Evolutionary conservation across 257 asterid species (phyloP).

Genomic region (Ophiorrhiza pumila): DNA sequence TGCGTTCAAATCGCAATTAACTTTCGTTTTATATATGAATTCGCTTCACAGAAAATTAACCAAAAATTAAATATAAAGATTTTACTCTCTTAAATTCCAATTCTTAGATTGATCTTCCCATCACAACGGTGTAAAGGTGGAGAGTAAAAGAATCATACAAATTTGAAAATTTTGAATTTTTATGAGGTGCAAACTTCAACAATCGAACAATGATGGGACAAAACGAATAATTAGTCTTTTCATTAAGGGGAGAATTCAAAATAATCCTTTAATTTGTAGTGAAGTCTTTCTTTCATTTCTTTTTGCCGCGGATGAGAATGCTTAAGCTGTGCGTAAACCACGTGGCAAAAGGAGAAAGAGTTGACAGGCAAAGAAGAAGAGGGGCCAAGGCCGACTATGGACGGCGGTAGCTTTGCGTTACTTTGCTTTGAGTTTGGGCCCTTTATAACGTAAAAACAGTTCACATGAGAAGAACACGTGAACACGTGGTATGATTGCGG

Average conservation of each 20-base stretch:
- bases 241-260: not conserved
- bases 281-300: not conserved
- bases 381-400: slow-evolving; percentile 19
- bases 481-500: slow-evolving; percentile 22
- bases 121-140: too few relatives aligned
- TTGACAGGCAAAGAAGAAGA: slow-evolving; percentile 2
- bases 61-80: too few relatives aligned
- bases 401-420: slow-evolving; percentile 11
- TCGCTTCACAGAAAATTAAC: too few relatives aligned
- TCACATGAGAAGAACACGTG: slow-evolving; percentile 17
- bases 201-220: not conserved
- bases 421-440: not conserved
- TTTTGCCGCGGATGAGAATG: slow-evolving; percentile 2
- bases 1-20: too few relatives aligned
- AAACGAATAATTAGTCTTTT: not conserved
- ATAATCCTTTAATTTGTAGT: not conserved
- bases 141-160: too few relatives aligned
- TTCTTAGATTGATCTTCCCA: too few relatives aligned
- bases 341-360: slow-evolving; percentile 22
- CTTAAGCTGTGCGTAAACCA: slow-evolving; percentile 13
- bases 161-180: not conserved
- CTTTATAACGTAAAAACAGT: not conserved
- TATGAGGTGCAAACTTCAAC: not conserved
- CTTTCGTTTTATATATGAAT: too few relatives aligned
- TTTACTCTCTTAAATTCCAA: too few relatives aligned